phyloP scores from a whole-genome alignment of 2,329 filamentous ascomycete species.

The Samsoniella hepiali region DNA sequence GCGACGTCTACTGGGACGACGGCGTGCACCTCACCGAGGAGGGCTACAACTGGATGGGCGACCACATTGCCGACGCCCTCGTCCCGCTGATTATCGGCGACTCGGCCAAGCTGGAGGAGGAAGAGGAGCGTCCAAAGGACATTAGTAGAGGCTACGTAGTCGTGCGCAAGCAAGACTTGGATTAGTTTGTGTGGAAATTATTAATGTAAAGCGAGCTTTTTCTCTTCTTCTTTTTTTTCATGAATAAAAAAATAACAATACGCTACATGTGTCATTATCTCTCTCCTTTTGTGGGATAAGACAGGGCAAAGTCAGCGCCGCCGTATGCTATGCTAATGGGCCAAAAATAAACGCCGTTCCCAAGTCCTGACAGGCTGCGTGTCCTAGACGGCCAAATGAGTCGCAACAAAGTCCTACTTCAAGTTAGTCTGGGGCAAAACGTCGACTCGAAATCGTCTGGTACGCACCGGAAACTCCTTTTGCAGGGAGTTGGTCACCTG shows the following conservation, averaged over 20 bases:
- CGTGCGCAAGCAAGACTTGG: slow-evolving; percentile 50
- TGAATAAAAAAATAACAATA: not conserved
- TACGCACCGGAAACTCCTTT: slow-evolving; percentile 67
- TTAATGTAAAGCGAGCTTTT: not conserved
- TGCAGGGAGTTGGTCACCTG: slow-evolving; percentile 78
- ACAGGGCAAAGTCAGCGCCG: not conserved
- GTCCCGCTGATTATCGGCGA: slow-evolving; percentile 40
- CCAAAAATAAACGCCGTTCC: slow-evolving; percentile 9
- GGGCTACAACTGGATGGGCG: slow-evolving; percentile 62
- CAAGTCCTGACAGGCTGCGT: not conserved
- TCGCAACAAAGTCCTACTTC: slow-evolving; percentile 53
- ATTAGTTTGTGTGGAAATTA: slow-evolving; percentile 31
- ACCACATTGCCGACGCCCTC: slow-evolving; percentile 51
- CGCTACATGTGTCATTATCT: not conserved
- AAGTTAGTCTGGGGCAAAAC: slow-evolving; percentile 8
- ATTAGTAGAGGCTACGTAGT: slow-evolving; percentile 54
- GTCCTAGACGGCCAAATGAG: slow-evolving; percentile 44
- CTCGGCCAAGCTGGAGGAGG: slow-evolving; percentile 40
- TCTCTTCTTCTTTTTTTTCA: not conserved
- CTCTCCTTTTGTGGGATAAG: not conserved
- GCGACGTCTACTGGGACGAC: slow-evolving; percentile 57
- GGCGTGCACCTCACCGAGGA: slow-evolving; percentile 54
- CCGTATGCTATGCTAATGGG: slow-evolving; percentile 13
- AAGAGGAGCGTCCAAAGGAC: slow-evolving; percentile 43
- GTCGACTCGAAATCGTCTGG: not conserved